Evolutionary conservation across 352 stramenopile species (phyloP).

Genomic region (Phytophthora nicotianae): DNA sequence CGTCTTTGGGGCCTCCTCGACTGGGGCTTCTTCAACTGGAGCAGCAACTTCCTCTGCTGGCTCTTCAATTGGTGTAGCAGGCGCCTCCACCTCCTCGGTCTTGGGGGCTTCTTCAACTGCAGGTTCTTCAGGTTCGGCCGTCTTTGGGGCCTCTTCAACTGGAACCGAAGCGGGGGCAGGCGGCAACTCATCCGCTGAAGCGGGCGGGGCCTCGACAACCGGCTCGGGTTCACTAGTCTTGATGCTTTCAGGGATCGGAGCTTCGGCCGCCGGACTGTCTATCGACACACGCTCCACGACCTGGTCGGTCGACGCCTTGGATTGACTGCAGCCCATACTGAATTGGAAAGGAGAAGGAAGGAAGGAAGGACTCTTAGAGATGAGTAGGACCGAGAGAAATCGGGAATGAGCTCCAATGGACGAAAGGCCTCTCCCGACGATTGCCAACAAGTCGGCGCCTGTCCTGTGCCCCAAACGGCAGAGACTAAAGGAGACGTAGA

Average conservation of each 20-base stretch:
- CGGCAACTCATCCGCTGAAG: conserved; percentile 13
- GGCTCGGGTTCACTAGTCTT: conserved; percentile 1
- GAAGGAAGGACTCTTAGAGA: conserved; percentile 16
- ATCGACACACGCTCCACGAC: conserved; percentile 39
- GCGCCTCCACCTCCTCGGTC: background rate
- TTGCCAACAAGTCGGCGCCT: conserved; percentile 18
- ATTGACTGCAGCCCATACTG: conserved; percentile 75
- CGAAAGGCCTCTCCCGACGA: conserved; percentile 8
- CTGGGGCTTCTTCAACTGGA: conserved; percentile 14
- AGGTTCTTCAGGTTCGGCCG: conserved; percentile 11
- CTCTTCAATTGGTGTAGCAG: conserved; percentile 3
- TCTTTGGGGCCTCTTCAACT: conserved; percentile 17
- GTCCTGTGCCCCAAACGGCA: conserved; percentile 12
- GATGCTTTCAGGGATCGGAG: conserved; percentile 16
- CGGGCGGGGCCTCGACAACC: conserved; percentile 9
- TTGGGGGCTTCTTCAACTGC: conserved; percentile 6
- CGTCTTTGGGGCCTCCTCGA: conserved; percentile 13
- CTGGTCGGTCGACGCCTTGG: conserved; percentile 54
- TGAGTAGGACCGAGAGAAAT: conserved; percentile 32
- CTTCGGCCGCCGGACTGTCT: conserved; percentile 17
- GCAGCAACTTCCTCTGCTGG: conserved; percentile 8
- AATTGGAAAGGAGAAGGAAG: background rate
- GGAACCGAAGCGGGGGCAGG: conserved; percentile 16
- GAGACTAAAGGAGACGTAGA: conserved; percentile 18
- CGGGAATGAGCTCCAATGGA: conserved; percentile 26